Conservation (phyloP, 257 asterid genomes). For the Rehmannia glutinosa region DNA sequence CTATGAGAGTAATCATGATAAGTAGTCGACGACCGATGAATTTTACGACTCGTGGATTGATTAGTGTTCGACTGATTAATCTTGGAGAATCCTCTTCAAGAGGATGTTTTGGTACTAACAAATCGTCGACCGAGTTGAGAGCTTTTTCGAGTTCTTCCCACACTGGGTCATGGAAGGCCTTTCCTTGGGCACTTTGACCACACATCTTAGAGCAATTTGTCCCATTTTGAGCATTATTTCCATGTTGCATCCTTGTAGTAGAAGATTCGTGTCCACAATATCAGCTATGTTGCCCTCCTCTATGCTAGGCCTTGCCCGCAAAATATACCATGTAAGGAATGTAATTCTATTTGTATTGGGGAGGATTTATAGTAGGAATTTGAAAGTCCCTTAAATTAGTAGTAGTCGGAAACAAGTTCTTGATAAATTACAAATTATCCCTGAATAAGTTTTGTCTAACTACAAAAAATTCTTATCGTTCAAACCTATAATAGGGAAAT, state of each 20-base stretch:
- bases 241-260: conserved; percentile 50
- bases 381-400: no score
- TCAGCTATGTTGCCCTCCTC: conserved; percentile 59
- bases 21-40: background rate
- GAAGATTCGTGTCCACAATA: conserved; percentile 55
- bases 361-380: no score
- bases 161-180: conserved; percentile 74
- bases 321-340: background rate
- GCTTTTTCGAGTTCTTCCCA: conserved; percentile 60
- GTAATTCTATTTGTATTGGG: background rate
- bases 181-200: conserved; percentile 50
- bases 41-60: background rate
- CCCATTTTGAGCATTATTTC: conserved; percentile 75
- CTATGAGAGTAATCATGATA: conserved; percentile 33
- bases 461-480: no score
- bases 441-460: no score
- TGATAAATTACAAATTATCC: no score
- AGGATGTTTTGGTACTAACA: background rate
- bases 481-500: no score
- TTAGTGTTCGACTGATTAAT: background rate
- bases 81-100: background rate
- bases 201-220: conserved; percentile 56
- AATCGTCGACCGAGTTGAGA: conserved; percentile 11
- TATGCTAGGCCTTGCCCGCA: conserved; percentile 58
- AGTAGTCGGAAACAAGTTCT: no score